Evolutionary conservation across 2,329 filamentous ascomycete genomes (phyloP).

Genomic region (Clarireedia paspali): DNA sequence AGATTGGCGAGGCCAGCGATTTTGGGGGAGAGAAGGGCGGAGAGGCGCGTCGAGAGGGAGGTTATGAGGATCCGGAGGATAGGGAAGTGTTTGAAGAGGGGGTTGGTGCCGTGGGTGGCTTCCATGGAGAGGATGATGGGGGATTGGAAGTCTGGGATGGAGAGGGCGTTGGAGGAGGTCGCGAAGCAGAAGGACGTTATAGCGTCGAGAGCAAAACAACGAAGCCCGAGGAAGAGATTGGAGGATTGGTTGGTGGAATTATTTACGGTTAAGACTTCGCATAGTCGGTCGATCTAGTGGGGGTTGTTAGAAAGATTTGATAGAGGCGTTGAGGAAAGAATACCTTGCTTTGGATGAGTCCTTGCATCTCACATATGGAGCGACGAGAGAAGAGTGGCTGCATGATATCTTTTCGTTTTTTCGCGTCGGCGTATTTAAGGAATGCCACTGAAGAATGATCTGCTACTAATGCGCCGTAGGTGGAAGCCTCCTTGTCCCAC

Average conservation of each 20-base stretch:
- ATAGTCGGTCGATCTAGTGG: background rate
- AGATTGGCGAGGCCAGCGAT: slow-evolving; percentile 18
- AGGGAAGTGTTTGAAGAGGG: slow-evolving; percentile 34
- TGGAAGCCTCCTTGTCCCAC: slow-evolving; percentile 35
- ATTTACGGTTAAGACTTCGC: slow-evolving; percentile 11
- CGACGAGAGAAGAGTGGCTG: slow-evolving; percentile 31
- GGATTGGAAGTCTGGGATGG: slow-evolving; percentile 33
- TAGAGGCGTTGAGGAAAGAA: background rate
- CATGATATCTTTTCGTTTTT: slow-evolving; percentile 31
- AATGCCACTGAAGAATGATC: slow-evolving; percentile 37
- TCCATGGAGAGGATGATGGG: slow-evolving; percentile 37
- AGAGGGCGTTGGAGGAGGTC: slow-evolving; percentile 32
- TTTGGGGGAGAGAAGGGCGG: slow-evolving; percentile 17
- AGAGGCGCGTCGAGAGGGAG: slow-evolving; percentile 21
- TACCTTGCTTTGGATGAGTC: slow-evolving; percentile 31
- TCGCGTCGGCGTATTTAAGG: slow-evolving; percentile 33
- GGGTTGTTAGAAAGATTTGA: background rate
- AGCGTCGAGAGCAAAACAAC: slow-evolving; percentile 32
- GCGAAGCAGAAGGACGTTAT: slow-evolving; percentile 36
- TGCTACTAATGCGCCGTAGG: slow-evolving; percentile 35
- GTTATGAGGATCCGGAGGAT: slow-evolving; percentile 19
- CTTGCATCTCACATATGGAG: slow-evolving; percentile 31
- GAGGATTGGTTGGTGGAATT: slow-evolving; percentile 19
- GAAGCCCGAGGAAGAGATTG: slow-evolving; percentile 30
- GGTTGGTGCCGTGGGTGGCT: slow-evolving; percentile 28